Evolutionary conservation across 1,284 basidiomycete species (phyloP).

Genomic region (Sanghuangporus sanghuang): DNA sequence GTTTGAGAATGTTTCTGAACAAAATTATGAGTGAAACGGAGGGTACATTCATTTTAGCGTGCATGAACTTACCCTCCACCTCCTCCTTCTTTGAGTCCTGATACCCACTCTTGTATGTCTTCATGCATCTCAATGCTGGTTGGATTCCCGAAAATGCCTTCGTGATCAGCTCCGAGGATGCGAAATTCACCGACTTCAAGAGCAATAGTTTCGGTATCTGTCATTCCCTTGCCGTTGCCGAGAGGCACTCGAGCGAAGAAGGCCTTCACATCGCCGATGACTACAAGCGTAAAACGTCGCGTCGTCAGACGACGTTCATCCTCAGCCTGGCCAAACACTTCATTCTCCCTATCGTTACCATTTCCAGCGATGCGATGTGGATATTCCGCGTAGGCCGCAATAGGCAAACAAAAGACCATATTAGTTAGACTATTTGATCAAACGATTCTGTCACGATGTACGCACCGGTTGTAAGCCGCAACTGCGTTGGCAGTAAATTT

Average conservation of each 20-base stretch:
- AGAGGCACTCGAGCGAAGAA: slow-evolving; percentile 14
- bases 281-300: slow-evolving; percentile 3
- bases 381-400: background rate
- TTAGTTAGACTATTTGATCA: background rate
- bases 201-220: background rate
- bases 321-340: background rate
- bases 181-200: slow-evolving; percentile 10
- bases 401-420: background rate
- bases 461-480: slow-evolving; percentile 11
- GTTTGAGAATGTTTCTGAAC: slow-evolving; percentile 14
- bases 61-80: slow-evolving; percentile 11
- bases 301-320: slow-evolving; percentile 8
- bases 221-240: slow-evolving; percentile 2
- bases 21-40: background rate
- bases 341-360: background rate
- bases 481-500: slow-evolving; percentile 12
- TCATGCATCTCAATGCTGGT: slow-evolving; percentile 4
- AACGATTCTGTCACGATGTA: background rate
- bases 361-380: background rate
- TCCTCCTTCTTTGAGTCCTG: slow-evolving; percentile 7
- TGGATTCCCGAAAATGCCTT: slow-evolving; percentile 14
- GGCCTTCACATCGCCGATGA: slow-evolving; percentile 6
- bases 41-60: background rate
- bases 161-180: slow-evolving; percentile 8
- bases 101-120: slow-evolving; percentile 14